These are phyloP conservation scores for Eruca vesicaria DNA, from an alignment of 441 rosid genomes.

Conservation along the genomic window DNA sequence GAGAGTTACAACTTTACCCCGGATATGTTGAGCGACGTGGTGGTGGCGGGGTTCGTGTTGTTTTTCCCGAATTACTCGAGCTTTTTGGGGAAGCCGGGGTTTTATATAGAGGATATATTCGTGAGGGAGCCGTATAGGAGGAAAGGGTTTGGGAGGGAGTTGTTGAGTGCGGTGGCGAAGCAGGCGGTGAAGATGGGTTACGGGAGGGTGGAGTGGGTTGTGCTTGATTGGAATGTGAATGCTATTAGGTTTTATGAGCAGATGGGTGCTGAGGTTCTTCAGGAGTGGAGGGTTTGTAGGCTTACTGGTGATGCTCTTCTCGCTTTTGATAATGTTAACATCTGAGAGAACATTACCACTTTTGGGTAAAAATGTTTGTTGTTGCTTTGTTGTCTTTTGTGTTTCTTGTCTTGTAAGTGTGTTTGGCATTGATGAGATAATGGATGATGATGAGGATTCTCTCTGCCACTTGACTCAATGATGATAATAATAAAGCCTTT, in stretches of 20 bases:
- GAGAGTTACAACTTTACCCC: conserved; percentile 48
- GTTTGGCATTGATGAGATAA: neutral
- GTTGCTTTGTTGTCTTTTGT: neutral
- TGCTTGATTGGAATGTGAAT: conserved; percentile 87
- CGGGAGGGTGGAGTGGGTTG: conserved; percentile 87
- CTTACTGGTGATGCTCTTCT: conserved; percentile 71
- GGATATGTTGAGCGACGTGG: conserved; percentile 38
- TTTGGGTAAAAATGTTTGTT: neutral
- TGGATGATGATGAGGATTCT: neutral
- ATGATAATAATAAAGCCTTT: neutral
- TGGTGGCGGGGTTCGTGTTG: conserved; percentile 73
- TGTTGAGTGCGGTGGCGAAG: conserved; percentile 68
- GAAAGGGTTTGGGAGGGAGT: conserved; percentile 70
- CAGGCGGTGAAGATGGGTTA: conserved; percentile 92
- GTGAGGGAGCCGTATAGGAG: conserved; percentile 84
- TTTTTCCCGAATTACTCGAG: conserved; percentile 81
- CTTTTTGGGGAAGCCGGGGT: conserved; percentile 69
- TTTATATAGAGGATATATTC: conserved; percentile 76
- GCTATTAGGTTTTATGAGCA: conserved; percentile 80
- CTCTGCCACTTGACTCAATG: neutral
- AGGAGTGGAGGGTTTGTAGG: conserved; percentile 84
- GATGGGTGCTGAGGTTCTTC: conserved; percentile 80
- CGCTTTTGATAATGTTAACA: conserved; percentile 46
- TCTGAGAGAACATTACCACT: neutral
- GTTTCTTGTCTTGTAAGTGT: neutral